Evolutionary conservation across 495 filamentous ascomycete species (phyloP).

Genomic region (Penicillium herquei): DNA sequence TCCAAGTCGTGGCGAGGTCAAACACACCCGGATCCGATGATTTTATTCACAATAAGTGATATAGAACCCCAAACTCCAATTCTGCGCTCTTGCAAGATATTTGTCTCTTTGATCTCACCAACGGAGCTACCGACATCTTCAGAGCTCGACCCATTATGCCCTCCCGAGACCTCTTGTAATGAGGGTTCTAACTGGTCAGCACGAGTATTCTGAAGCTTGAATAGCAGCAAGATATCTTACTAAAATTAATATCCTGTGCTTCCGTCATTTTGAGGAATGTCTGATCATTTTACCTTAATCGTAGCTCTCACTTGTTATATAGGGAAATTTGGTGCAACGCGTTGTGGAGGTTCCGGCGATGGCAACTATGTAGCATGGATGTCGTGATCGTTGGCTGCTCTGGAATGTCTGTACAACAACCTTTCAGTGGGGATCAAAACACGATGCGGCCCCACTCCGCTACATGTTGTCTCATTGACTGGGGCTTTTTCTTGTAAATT

Average conservation of each 20-base stretch:
- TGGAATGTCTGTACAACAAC: background rate
- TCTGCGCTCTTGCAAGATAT: constrained; percentile 25
- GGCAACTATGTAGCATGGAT: constrained; percentile 13
- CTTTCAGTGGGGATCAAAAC: background rate
- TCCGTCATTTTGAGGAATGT: background rate
- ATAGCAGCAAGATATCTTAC: background rate
- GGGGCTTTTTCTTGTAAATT: too few species aligned
- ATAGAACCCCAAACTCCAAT: constrained; percentile 26
- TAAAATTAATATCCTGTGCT: background rate
- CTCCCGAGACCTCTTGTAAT: background rate
- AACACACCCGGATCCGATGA: constrained; percentile 26
- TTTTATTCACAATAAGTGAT: constrained; percentile 29
- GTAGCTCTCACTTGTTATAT: background rate
- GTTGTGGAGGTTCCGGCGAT: background rate
- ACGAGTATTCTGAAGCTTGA: background rate
- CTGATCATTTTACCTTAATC: background rate
- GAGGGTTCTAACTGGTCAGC: background rate
- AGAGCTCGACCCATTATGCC: background rate
- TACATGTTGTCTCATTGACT: background rate
- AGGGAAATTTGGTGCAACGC: background rate
- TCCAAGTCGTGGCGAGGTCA: background rate
- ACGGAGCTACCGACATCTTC: constrained; percentile 10
- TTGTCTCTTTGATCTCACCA: constrained; percentile 11
- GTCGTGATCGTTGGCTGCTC: constrained; percentile 8
- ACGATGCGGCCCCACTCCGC: background rate